phyloP scores from a whole-genome alignment of 2,329 filamentous ascomycete species.

The Neospermospora avenae region DNA sequence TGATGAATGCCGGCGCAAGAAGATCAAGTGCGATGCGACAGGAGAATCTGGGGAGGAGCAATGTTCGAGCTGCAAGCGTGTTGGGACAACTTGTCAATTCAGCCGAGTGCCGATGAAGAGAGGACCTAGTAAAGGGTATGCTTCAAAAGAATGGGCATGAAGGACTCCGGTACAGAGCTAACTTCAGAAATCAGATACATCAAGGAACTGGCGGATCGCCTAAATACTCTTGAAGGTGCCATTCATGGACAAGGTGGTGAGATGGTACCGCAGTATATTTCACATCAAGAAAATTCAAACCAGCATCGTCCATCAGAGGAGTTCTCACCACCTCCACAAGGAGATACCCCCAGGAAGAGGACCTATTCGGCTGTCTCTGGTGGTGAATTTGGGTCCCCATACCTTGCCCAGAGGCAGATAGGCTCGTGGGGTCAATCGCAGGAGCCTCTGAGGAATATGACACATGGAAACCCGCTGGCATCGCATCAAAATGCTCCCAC shows the following conservation, averaged over 20 bases:
- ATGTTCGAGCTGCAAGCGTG: constrained; percentile 78
- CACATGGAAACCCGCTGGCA: constrained; percentile 17
- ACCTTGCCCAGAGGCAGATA: constrained; percentile 34
- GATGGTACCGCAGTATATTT: constrained; percentile 37
- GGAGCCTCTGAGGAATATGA: constrained; percentile 25
- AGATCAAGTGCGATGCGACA: constrained; percentile 82
- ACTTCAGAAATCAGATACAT: constrained; percentile 61
- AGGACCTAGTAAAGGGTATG: constrained; percentile 82
- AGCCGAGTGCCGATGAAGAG: constrained; percentile 85
- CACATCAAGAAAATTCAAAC: constrained; percentile 37
- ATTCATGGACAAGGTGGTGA: constrained; percentile 53
- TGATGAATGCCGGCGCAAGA: constrained; percentile 85
- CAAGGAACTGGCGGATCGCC: constrained; percentile 82
- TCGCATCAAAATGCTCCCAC: constrained; percentile 17
- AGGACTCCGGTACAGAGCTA: neutral
- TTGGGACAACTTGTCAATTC: constrained; percentile 76
- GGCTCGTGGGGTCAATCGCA: constrained; percentile 22
- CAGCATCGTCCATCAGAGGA: constrained; percentile 46
- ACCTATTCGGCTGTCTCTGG: constrained; percentile 47
- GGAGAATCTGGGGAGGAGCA: constrained; percentile 69
- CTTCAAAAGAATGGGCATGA: neutral
- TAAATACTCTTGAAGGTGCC: constrained; percentile 78
- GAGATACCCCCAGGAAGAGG: constrained; percentile 43
- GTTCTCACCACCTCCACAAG: constrained; percentile 49
- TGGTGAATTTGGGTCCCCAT: constrained; percentile 42